Percentiles rank a stretch among this genome's conserved stretches.
Evolutionary conservation across 371 early-diverging fungal species (phyloP).

Genomic region (Mortierella sp.): DNA sequence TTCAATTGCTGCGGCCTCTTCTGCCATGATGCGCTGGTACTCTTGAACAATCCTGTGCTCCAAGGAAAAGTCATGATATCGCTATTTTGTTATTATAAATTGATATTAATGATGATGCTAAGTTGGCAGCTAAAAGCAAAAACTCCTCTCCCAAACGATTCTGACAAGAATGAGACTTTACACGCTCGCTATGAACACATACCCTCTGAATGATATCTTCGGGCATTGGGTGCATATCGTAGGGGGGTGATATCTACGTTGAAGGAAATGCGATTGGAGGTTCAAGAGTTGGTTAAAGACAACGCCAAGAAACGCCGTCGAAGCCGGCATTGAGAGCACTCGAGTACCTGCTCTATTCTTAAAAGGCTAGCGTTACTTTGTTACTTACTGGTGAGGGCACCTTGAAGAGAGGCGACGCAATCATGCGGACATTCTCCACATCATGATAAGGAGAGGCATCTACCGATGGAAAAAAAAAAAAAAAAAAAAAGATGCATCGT

Average conservation of each 20-base stretch:
- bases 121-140: not conserved
- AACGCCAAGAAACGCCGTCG: not conserved
- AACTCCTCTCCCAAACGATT: not conserved
- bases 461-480: not conserved
- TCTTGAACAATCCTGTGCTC: slow-evolving; percentile 54
- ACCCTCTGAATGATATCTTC: slow-evolving; percentile 42
- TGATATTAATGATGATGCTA: not conserved
- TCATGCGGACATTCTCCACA: slow-evolving; percentile 54
- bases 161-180: not conserved
- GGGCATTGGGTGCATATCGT: slow-evolving; percentile 40
- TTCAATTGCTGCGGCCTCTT: slow-evolving; percentile 41
- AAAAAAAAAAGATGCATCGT: too few relatives aligned
- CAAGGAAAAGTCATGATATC: slow-evolving; percentile 45
- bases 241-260: slow-evolving; percentile 50
- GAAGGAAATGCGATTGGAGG: not conserved
- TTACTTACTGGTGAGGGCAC: slow-evolving; percentile 37
- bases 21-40: slow-evolving; percentile 49
- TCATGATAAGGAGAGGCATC: slow-evolving; percentile 56
- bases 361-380: not conserved
- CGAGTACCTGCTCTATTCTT: not conserved
- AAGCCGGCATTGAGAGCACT: not conserved
- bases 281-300: not conserved
- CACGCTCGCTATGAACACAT: not conserved
- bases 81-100: slow-evolving; percentile 11
- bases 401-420: slow-evolving; percentile 50